Conservation (phyloP, 768 basidiomycete species). For the Panaeolus cyanescens region DNA sequence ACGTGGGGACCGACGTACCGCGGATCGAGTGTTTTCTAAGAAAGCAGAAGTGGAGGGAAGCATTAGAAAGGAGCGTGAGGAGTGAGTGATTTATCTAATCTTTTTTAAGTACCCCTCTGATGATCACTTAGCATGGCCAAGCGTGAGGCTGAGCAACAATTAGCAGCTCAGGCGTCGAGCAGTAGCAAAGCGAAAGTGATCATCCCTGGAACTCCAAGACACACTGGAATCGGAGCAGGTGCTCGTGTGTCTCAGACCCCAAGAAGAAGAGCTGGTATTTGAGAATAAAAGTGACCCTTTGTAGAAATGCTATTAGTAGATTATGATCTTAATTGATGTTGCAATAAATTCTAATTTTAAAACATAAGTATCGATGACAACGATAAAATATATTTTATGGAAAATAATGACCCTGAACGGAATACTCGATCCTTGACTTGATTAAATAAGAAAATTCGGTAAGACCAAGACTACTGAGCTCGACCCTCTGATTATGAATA, state of each 20-base stretch:
- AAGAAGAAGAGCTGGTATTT: slow-evolving; percentile 72
- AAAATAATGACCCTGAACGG: neutral
- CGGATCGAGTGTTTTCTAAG: slow-evolving; percentile 90
- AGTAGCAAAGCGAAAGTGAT: slow-evolving; percentile 65
- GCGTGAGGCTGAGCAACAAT: slow-evolving; percentile 61
- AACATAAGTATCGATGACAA: neutral
- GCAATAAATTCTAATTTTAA: neutral
- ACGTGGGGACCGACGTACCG: slow-evolving; percentile 69
- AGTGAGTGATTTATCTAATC: slow-evolving; percentile 43
- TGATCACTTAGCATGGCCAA: slow-evolving; percentile 51
- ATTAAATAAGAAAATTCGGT: slow-evolving; percentile 1
- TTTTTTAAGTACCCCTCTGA: slow-evolving; percentile 5
- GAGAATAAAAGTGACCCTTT: slow-evolving; percentile 14
- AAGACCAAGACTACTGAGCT: neutral
- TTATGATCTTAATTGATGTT: neutral
- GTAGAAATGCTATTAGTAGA: neutral
- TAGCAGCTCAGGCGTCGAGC: slow-evolving; percentile 53
- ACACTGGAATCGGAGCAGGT: slow-evolving; percentile 66
- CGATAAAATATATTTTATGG: neutral
- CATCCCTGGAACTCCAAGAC: slow-evolving; percentile 80
- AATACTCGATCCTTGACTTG: neutral
- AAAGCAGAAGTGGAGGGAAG: slow-evolving; percentile 90
- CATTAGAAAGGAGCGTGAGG: slow-evolving; percentile 83
- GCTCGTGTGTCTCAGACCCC: slow-evolving; percentile 74
- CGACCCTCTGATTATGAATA: slow-evolving; percentile 1